phyloP scores from a whole-genome alignment of 306 rosid species.

The Hippophae rhamnoides region DNA sequence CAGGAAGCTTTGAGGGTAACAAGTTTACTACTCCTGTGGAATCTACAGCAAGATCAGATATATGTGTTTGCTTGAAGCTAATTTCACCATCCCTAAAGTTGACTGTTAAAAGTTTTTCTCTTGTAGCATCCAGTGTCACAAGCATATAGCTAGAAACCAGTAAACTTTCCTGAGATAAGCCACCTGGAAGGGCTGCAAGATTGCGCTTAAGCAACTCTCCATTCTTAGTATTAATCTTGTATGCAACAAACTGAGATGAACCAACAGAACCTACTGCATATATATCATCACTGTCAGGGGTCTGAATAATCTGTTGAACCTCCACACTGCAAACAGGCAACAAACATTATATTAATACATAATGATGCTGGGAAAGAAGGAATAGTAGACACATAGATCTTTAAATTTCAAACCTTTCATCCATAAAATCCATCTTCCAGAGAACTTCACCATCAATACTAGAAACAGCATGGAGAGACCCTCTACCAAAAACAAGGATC shows the following conservation, averaged over 20 bases:
- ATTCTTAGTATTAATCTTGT: conserved; percentile 49
- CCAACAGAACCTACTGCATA: conserved; percentile 58
- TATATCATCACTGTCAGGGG: conserved; percentile 39
- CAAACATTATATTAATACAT: conserved; percentile 26
- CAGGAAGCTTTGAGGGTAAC: conserved; percentile 62
- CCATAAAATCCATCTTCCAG: conserved; percentile 66
- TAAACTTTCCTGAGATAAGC: conserved; percentile 58
- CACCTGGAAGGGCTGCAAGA: conserved; percentile 41
- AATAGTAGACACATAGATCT: conserved; percentile 13
- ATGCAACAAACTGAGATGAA: conserved; percentile 49
- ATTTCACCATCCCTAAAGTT: conserved; percentile 52
- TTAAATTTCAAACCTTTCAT: conserved; percentile 44
- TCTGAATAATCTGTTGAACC: conserved; percentile 62
- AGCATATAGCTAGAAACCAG: conserved; percentile 52
- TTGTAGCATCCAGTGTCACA: conserved; percentile 54
- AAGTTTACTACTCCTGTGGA: conserved; percentile 42
- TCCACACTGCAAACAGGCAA: conserved; percentile 61
- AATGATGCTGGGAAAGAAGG: conserved; percentile 11
- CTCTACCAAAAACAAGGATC: conserved; percentile 66
- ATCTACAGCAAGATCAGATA: conserved; percentile 47
- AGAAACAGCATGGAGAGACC: conserved; percentile 76
- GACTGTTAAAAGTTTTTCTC: conserved; percentile 54
- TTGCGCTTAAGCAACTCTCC: conserved; percentile 67
- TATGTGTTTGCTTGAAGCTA: conserved; percentile 36
- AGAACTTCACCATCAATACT: conserved; percentile 67